Evolutionary conservation across 2,329 filamentous ascomycete genomes (phyloP).

Genomic region (Colletotrichum sp.): DNA sequence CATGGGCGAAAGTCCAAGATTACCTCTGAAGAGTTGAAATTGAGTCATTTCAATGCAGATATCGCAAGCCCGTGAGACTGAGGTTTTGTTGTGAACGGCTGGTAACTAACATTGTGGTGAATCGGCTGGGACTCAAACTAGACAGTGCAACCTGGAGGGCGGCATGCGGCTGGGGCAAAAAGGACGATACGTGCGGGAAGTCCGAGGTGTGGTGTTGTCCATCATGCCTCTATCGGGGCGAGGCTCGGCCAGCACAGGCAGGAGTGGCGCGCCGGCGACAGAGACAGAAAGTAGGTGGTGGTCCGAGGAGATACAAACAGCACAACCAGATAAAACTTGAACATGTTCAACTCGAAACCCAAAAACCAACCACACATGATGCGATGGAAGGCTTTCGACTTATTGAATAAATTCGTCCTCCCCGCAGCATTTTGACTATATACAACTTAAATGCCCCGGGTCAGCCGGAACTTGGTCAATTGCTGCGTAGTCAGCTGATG

Average conservation of each 20-base stretch:
- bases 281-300: conserved; percentile 2
- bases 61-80: neutral
- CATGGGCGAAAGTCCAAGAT: neutral
- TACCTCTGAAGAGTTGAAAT: neutral
- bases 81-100: neutral
- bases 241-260: conserved; percentile 6
- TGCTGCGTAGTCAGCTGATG: neutral
- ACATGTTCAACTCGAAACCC: neutral
- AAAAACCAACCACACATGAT: neutral
- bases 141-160: neutral
- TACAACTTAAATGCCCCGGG: neutral
- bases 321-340: conserved; percentile 5
- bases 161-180: neutral
- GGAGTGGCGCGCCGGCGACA: neutral
- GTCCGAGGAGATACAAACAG: neutral
- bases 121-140: neutral
- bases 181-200: neutral
- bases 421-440: neutral
- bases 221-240: conserved; percentile 13
- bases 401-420: neutral
- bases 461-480: neutral
- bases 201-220: neutral
- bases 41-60: neutral
- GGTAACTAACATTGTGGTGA: neutral
- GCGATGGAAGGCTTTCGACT: neutral